Conservation (phyloP, 495 filamentous ascomycete species). For the Apodospora peruviana region DNA sequence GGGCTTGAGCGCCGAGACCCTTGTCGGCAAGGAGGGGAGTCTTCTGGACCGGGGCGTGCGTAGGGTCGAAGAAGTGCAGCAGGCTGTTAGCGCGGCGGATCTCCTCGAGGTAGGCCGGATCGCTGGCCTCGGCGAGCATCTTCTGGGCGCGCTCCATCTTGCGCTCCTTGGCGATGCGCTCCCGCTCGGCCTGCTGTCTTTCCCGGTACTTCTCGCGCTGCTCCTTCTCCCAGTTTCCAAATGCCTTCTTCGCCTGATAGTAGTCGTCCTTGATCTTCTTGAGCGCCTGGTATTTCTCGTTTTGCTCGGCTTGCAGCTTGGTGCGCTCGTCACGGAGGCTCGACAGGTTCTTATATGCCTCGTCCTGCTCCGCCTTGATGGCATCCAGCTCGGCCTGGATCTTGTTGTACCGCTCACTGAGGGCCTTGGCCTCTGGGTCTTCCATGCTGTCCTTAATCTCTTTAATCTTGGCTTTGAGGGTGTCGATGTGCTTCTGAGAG, state of each 20-base stretch:
- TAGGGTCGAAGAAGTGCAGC: conserved; percentile 85
- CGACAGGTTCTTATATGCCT: conserved; percentile 78
- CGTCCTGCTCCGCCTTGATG: conserved; percentile 87
- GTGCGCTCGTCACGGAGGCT: conserved; percentile 82
- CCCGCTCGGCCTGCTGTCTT: conserved; percentile 56
- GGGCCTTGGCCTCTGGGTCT: conserved; percentile 84
- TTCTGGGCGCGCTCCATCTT: conserved; percentile 80
- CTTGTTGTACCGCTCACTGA: conserved; percentile 76
- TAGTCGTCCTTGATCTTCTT: conserved; percentile 82
- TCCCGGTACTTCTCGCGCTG: conserved; percentile 60
- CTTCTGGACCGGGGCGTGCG: conserved; percentile 52
- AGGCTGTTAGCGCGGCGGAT: conserved; percentile 81
- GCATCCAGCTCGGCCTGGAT: conserved; percentile 78
- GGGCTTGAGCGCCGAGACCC: conserved; percentile 60
- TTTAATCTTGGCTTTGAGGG: conserved; percentile 76
- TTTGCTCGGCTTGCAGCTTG: conserved; percentile 73
- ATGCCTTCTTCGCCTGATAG: conserved; percentile 69
- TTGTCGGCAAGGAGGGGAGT: conserved; percentile 59
- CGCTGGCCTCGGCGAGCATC: conserved; percentile 81
- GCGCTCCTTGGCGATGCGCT: conserved; percentile 75
- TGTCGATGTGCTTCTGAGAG: conserved; percentile 76
- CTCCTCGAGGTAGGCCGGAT: conserved; percentile 83
- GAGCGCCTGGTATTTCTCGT: conserved; percentile 73
- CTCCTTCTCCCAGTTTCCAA: conserved; percentile 74
- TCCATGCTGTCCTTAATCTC: conserved; percentile 79